A percentile compares a stretch with the other conserved stretches of the same genome.
Evolutionary conservation across 225 moss, liverwort and hornwort genomes (phyloP).

Genomic region (Bryoerythrophyllum caledonicum): DNA sequence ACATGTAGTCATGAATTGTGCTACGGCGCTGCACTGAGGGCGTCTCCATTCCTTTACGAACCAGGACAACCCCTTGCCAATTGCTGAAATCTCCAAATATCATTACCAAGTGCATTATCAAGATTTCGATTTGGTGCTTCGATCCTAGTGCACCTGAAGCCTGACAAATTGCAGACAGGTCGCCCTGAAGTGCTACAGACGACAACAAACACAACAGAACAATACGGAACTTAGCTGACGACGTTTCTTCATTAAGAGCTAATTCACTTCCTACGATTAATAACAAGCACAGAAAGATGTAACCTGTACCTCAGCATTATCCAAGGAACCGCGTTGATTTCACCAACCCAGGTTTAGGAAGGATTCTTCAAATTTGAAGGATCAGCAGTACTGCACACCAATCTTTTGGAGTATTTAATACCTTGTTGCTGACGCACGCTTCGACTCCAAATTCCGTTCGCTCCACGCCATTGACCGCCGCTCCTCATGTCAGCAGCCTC

Average conservation of each 20-base stretch:
- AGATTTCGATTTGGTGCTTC: constrained; percentile 5
- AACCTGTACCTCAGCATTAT: not conserved
- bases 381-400: not conserved
- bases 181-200: constrained; percentile 17
- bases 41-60: not conserved
- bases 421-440: constrained; percentile 13
- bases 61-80: not conserved
- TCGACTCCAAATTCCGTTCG: not conserved
- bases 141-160: constrained; percentile 5
- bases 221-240: constrained; percentile 4
- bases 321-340: not conserved
- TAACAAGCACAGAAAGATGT: not conserved
- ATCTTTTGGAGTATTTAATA: not conserved
- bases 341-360: not conserved
- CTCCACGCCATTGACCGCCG: not conserved
- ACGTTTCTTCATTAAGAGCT: not conserved
- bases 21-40: not conserved
- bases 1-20: not conserved
- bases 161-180: not conserved
- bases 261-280: not conserved
- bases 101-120: not conserved
- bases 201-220: not conserved
- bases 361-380: not conserved
- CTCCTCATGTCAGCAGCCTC: not conserved
- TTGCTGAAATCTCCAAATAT: not conserved